Evolutionary conservation across 1,284 basidiomycete genomes (phyloP).

Genomic region (Puccinia novopanici): DNA sequence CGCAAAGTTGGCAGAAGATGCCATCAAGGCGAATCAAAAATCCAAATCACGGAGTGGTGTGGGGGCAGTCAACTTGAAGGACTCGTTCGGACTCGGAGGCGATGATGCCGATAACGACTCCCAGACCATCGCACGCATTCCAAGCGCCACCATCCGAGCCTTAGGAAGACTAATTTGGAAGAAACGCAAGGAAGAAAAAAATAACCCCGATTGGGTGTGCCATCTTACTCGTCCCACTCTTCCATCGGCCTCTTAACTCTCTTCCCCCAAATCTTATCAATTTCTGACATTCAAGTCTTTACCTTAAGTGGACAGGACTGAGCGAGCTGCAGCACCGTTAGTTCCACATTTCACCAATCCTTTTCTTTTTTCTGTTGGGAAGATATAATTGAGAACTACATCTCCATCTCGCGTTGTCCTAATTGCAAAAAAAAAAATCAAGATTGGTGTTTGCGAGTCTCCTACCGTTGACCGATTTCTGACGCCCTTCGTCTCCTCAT

Average conservation of each 20-base stretch:
- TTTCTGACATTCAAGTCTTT: constrained; percentile 30
- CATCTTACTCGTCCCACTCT: background rate
- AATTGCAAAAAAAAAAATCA: background rate
- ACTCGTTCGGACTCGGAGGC: constrained; percentile 28
- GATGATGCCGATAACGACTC: constrained; percentile 25
- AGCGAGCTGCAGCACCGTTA: constrained; percentile 39
- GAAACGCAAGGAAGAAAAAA: constrained; percentile 64
- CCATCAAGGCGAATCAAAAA: constrained; percentile 50
- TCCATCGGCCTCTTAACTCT: background rate
- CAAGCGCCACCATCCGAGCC: constrained; percentile 72
- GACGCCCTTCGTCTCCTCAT: background rate
- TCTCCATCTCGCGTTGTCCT: constrained; percentile 14
- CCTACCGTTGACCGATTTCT: constrained; percentile 16
- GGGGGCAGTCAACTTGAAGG: background rate
- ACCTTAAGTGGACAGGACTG: constrained; percentile 43
- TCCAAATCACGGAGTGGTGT: constrained; percentile 52
- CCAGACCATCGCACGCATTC: constrained; percentile 57
- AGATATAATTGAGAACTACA: constrained; percentile 55
- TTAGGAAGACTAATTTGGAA: constrained; percentile 51
- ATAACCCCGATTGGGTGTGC: constrained; percentile 68
- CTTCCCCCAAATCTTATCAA: background rate
- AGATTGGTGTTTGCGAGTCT: background rate
- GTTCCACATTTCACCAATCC: constrained; percentile 43
- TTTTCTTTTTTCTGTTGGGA: constrained; percentile 55
- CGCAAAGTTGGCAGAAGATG: constrained; percentile 11